Evolutionary conservation across 352 stramenopile species (phyloP).

Genomic region (Phytopythium vexans): DNA sequence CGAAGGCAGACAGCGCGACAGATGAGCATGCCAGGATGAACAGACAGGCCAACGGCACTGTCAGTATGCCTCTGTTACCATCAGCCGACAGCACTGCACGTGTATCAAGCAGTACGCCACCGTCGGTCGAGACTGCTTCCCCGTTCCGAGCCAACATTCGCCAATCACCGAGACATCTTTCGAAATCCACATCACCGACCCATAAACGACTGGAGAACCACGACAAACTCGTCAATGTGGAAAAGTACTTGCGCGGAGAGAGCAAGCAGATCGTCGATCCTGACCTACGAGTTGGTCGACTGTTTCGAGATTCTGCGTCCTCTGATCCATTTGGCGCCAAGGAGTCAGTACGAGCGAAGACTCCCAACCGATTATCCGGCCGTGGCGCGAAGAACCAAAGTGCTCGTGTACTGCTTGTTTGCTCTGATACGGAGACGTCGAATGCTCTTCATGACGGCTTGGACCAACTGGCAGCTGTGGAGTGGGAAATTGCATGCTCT

Average conservation of each 20-base stretch:
- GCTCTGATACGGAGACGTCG: constrained; percentile 26
- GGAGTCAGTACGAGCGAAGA: not conserved
- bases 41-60: constrained; percentile 2
- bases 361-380: not conserved
- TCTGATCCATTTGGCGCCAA: not conserved
- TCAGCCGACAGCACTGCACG: constrained; percentile 9
- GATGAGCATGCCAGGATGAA: not conserved
- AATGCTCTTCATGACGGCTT: constrained; percentile 36
- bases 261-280: constrained; percentile 43
- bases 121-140: not conserved
- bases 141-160: constrained; percentile 3
- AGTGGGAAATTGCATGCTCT: constrained; percentile 60
- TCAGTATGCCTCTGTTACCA: constrained; percentile 14
- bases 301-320: constrained; percentile 28
- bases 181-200: not conserved
- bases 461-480: constrained; percentile 9
- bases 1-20: constrained; percentile 7
- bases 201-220: constrained; percentile 22
- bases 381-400: constrained; percentile 5
- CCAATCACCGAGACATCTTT: not conserved
- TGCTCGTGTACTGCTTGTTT: constrained; percentile 50
- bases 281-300: constrained; percentile 27
- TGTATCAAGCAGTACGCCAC: not conserved
- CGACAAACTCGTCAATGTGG: constrained; percentile 33
- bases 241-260: constrained; percentile 62